Conservation (phyloP, 202 grass and related monocot species). For the Zoysia matrella region DNA sequence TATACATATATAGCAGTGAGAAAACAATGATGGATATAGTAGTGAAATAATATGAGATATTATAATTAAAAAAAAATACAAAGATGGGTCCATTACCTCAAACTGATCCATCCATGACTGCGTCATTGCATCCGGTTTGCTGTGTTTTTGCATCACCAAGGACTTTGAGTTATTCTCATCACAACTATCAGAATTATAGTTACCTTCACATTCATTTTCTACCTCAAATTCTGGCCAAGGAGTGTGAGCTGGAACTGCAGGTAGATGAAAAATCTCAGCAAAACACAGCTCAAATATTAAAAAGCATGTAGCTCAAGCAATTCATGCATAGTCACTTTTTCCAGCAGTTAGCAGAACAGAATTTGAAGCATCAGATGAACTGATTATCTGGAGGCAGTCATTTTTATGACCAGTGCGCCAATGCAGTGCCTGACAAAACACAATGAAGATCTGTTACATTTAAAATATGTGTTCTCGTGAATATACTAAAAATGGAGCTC, state of each 20-base stretch:
- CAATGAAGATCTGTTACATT: constrained; percentile 10
- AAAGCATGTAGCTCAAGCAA: constrained; percentile 25
- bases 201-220: constrained; percentile 63
- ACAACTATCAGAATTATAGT: constrained; percentile 62
- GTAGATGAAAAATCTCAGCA: constrained; percentile 30
- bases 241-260: constrained; percentile 66
- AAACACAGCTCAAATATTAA: constrained; percentile 3
- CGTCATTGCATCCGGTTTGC: constrained; percentile 66
- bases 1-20: constrained; percentile 40
- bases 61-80: not conserved
- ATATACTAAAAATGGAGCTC: not conserved
- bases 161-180: constrained; percentile 64
- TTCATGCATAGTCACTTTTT: constrained; percentile 53
- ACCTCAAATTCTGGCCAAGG: constrained; percentile 91
- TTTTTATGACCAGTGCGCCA: constrained; percentile 85
- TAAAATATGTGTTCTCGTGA: constrained; percentile 13
- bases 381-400: constrained; percentile 64
- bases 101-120: constrained; percentile 85
- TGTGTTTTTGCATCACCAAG: constrained; percentile 58
- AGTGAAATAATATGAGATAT: constrained; percentile 13
- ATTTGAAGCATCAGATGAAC: constrained; percentile 54
- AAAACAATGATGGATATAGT: constrained; percentile 28
- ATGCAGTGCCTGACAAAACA: constrained; percentile 60
- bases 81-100: constrained; percentile 59
- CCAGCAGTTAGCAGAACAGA: constrained; percentile 34